These are phyloP conservation scores for Candida silvatica DNA, from an alignment of 805 yeast genomes.

Conservation along the genomic window DNA sequence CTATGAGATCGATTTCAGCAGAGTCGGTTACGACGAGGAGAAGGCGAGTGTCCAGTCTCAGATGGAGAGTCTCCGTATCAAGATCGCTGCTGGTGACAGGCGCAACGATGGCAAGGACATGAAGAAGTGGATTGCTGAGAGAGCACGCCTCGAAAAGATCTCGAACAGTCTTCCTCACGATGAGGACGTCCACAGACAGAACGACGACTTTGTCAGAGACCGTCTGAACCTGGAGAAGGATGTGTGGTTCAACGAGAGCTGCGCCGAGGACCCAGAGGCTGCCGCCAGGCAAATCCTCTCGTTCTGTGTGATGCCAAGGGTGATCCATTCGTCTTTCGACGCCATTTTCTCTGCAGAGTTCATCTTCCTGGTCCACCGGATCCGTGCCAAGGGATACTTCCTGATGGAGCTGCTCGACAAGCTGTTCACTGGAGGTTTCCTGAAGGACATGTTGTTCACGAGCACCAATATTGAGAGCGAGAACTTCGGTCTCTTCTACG, in stretches of 20 bases:
- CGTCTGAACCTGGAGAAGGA: slow-evolving; percentile 22
- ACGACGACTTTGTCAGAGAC: slow-evolving; percentile 23
- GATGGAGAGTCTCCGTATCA: slow-evolving; percentile 27
- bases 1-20: slow-evolving; percentile 58
- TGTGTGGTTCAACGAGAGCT: slow-evolving; percentile 30
- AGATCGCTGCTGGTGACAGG: slow-evolving; percentile 25
- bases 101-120: slow-evolving; percentile 15
- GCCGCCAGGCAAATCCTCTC: slow-evolving; percentile 33
- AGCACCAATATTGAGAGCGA: slow-evolving; percentile 75
- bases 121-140: slow-evolving; percentile 15
- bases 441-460: slow-evolving; percentile 56
- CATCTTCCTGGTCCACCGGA: slow-evolving; percentile 38
- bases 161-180: slow-evolving; percentile 27
- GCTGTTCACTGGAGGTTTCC: slow-evolving; percentile 33
- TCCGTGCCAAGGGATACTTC: slow-evolving; percentile 25
- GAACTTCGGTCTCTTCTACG: slow-evolving; percentile 67
- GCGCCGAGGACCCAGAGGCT: not conserved
- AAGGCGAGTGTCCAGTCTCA: slow-evolving; percentile 29
- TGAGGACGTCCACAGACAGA: slow-evolving; percentile 34
- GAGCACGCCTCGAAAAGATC: slow-evolving; percentile 16
- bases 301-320: slow-evolving; percentile 66
- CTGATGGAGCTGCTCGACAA: slow-evolving; percentile 33
- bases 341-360: slow-evolving; percentile 65
- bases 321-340: slow-evolving; percentile 72
- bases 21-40: slow-evolving; percentile 41